Evolutionary conservation across 495 filamentous ascomycete species (phyloP), one percentile per base, ranked within the genome.

Genomic region (Penicillium lividum): DNA sequence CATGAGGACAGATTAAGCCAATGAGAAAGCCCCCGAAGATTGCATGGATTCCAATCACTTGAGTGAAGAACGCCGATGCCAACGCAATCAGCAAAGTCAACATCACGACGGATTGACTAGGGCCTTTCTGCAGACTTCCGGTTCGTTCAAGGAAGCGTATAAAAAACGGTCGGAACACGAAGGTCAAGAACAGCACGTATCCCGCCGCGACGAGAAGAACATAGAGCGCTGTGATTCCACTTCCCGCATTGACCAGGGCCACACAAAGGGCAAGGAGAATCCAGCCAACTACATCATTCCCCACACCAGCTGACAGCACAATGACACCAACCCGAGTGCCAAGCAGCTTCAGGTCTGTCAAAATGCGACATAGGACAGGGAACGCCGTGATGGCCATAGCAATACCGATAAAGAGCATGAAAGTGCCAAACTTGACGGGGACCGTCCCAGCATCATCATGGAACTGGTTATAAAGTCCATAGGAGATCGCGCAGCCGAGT

Each of bases 371-470:
- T 25, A 97, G 83, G 1, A 98, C 93, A 0, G 93, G 93, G 66
- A 98, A 98, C 31, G 93, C 94, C 5, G 94, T 98, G 68, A 98
- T 98, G 9, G 91, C 87, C 77, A 98, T 87, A 3, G 94, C 94
- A 43, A 96, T 91, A 67, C 92, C 94, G 62, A 98, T 89, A 70
- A 98, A 98, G 29, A 98, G 84, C 67, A 92, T 84, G 67, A 89
- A 98, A 15, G 90, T 84, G 8, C 89, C 90, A 65, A 97, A 96
- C 34, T 71, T 72, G 47, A 97, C 89, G 1, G 78, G 78, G 5
- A 83, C 80, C 1, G 80, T 83, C 15, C 77, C 83, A 0, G 77
- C 62, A 29, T 94, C 90, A 58, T 82, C 63, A 29, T 78, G 79
- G 64, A 97, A 97, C 47, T 92, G 68, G 54, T 94, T 68, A 62